Conservation (phyloP, 2,329 filamentous ascomycete species). For the Curvularia verruculosa region DNA sequence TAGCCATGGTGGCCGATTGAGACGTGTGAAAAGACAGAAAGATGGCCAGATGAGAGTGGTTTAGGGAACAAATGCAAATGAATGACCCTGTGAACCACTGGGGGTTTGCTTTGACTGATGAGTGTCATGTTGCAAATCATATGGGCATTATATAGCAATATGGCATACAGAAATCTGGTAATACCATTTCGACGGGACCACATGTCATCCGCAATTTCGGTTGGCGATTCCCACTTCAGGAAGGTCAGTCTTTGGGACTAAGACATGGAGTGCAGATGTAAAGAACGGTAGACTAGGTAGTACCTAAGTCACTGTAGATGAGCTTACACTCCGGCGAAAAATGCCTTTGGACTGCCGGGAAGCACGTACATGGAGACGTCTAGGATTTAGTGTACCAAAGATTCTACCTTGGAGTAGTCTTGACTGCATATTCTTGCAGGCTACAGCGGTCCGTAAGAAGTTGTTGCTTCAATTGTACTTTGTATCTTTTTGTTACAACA, state of each 20-base stretch:
- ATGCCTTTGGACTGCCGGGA: conserved; percentile 26
- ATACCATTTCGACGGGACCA: conserved; percentile 12
- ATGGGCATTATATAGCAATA: conserved; percentile 35
- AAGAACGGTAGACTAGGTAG: conserved; percentile 21
- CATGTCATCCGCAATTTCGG: conserved; percentile 31
- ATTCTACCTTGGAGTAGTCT: conserved; percentile 11
- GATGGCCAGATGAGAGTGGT: conserved; percentile 24
- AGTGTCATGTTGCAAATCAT: conserved; percentile 30
- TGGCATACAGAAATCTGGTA: conserved; percentile 17
- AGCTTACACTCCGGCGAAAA: conserved; percentile 31
- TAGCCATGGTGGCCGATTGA: conserved; percentile 30
- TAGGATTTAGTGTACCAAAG: conserved; percentile 17
- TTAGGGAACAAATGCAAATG: conserved; percentile 19
- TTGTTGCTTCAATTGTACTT: neutral
- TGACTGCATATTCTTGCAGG: conserved; percentile 11
- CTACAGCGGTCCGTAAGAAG: neutral
- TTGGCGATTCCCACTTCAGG: conserved; percentile 28
- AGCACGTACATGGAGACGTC: conserved; percentile 2
- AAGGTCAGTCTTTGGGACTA: conserved; percentile 30
- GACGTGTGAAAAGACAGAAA: conserved; percentile 16
- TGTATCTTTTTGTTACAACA: neutral
- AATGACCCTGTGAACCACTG: conserved; percentile 11
- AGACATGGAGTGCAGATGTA: conserved; percentile 32
- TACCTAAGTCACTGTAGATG: conserved; percentile 31
- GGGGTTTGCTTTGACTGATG: conserved; percentile 24